Evolutionary conservation across 768 basidiomycete species (phyloP).

Genomic region (Boletus pseudo-olivaceus): DNA sequence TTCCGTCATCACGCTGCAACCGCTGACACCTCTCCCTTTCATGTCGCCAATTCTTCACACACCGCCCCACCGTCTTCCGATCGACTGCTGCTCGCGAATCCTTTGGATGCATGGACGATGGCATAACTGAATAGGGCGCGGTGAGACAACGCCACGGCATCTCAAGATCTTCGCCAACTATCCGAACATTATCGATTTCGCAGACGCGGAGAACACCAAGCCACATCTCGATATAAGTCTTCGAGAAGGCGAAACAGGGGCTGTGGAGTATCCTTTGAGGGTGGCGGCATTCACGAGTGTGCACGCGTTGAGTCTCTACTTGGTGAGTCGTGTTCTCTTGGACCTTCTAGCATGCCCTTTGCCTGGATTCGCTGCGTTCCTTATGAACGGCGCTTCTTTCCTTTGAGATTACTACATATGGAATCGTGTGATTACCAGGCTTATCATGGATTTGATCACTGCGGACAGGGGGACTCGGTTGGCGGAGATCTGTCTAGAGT

Average conservation of each 20-base stretch:
- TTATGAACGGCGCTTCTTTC: background rate
- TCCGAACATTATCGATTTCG: constrained; percentile 72
- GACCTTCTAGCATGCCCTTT: constrained; percentile 17
- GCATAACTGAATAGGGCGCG: constrained; percentile 51
- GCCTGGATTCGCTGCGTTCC: constrained; percentile 4
- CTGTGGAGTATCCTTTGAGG: constrained; percentile 74
- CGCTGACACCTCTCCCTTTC: constrained; percentile 9
- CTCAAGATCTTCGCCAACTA: constrained; percentile 74
- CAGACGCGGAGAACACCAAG: constrained; percentile 62
- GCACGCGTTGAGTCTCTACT: constrained; percentile 71
- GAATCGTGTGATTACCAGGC: constrained; percentile 4
- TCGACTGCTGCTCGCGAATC: constrained; percentile 4
- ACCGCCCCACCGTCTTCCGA: constrained; percentile 1
- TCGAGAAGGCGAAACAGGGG: constrained; percentile 63
- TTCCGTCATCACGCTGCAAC: constrained; percentile 8
- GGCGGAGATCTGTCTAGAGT: constrained; percentile 64
- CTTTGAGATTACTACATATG: constrained; percentile 24
- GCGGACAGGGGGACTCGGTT: constrained; percentile 55
- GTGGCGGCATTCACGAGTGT: constrained; percentile 75
- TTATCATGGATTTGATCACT: constrained; percentile 13
- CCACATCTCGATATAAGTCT: constrained; percentile 72
- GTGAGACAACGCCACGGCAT: constrained; percentile 71
- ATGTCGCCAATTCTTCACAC: constrained; percentile 2
- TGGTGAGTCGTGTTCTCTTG: constrained; percentile 49
- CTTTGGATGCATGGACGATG: constrained; percentile 1